Percentiles rank a stretch among this genome's conserved stretches.
Evolutionary conservation across 2,329 filamentous ascomycete species (phyloP).

Genomic region (Fusarium nodosum): DNA sequence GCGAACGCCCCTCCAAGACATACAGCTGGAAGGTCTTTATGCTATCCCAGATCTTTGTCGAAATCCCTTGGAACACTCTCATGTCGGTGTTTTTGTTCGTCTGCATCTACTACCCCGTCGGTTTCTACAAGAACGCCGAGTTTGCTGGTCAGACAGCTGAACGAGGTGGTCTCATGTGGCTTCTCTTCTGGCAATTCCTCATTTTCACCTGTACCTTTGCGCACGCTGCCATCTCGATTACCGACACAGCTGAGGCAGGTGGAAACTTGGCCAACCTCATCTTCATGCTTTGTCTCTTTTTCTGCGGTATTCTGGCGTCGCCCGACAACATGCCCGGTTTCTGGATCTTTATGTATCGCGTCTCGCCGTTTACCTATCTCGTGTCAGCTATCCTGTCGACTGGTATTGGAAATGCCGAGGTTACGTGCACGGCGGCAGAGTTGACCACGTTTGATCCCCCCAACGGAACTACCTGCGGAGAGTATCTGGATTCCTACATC

Average conservation of each 20-base stretch:
- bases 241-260: constrained; percentile 74
- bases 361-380: constrained; percentile 67
- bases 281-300: constrained; percentile 75
- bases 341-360: constrained; percentile 80
- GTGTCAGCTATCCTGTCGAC: constrained; percentile 49
- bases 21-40: constrained; percentile 91
- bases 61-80: constrained; percentile 86
- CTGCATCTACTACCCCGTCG: constrained; percentile 88
- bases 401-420: constrained; percentile 47
- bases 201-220: constrained; percentile 78
- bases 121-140: constrained; percentile 76
- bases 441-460: constrained; percentile 73
- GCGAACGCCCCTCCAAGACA: constrained; percentile 84
- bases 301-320: constrained; percentile 73
- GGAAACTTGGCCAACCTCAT: constrained; percentile 76
- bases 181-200: constrained; percentile 75
- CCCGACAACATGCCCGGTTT: constrained; percentile 72
- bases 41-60: constrained; percentile 83
- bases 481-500: constrained; percentile 67
- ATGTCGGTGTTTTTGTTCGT: constrained; percentile 82
- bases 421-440: constrained; percentile 73
- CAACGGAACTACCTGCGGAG: constrained; percentile 63
- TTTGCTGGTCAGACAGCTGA: constrained; percentile 53
- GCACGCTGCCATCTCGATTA: constrained; percentile 72
- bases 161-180: constrained; percentile 75